Evolutionary conservation across 495 filamentous ascomycete genomes (phyloP).

Genomic region (Tuber aestivum): DNA sequence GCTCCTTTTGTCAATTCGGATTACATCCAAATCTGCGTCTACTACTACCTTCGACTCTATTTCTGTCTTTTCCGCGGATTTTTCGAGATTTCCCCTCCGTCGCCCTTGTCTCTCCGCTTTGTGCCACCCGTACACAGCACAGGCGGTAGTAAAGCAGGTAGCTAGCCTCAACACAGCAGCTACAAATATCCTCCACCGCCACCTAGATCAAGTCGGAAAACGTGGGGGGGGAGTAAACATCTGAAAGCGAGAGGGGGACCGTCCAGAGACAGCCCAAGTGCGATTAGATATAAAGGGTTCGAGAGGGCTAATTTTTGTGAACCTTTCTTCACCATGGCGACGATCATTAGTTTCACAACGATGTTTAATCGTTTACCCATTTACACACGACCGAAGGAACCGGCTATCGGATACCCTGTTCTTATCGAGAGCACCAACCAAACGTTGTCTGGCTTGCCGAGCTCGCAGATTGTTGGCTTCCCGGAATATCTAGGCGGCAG

Average conservation of each 20-base stretch:
- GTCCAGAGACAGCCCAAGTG: background rate
- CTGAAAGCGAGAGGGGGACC: background rate
- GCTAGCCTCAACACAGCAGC: slow-evolving; percentile 12
- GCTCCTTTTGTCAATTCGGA: background rate
- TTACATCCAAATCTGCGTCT: background rate
- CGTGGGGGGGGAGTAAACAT: background rate
- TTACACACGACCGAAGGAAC: slow-evolving; percentile 39
- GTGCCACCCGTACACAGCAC: slow-evolving; percentile 14
- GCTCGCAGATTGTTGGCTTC: slow-evolving; percentile 28
- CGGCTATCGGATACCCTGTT: slow-evolving; percentile 39
- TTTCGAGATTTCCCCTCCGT: slow-evolving; percentile 7
- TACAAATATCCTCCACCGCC: slow-evolving; percentile 18
- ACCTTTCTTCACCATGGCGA: slow-evolving; percentile 17
- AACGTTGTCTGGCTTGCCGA: slow-evolving; percentile 31
- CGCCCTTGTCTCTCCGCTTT: slow-evolving; percentile 8
- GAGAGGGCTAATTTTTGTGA: slow-evolving; percentile 12
- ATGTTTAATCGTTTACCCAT: slow-evolving; percentile 42
- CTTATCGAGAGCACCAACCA: slow-evolving; percentile 38
- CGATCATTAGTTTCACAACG: slow-evolving; percentile 31
- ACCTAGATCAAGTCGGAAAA: background rate
- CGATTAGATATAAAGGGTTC: slow-evolving; percentile 14
- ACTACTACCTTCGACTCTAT: slow-evolving; percentile 8
- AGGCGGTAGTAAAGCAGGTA: background rate
- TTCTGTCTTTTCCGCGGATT: slow-evolving; percentile 12
- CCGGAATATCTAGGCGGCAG: slow-evolving; percentile 16